Evolutionary conservation across 2,329 filamentous ascomycete species (phyloP).

Genomic region (Pseudocercospora vitis): DNA sequence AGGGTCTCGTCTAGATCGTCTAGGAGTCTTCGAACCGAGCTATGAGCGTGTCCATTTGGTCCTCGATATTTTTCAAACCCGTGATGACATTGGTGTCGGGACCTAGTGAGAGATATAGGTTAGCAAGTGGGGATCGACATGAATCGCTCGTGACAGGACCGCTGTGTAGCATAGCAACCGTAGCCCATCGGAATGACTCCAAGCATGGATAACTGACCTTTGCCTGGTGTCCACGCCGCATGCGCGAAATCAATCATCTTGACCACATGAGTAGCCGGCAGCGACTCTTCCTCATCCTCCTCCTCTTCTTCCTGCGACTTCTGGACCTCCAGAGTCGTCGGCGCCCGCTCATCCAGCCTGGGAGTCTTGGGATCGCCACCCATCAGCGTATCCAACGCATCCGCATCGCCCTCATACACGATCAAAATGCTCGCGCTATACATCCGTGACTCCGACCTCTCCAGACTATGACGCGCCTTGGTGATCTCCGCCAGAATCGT

Average conservation of each 20-base stretch:
- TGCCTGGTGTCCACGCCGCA: constrained; percentile 75
- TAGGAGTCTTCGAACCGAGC: constrained; percentile 26
- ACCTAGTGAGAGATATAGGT: no score
- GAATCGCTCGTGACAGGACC: no score
- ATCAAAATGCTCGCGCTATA: constrained; percentile 65
- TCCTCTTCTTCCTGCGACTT: constrained; percentile 50
- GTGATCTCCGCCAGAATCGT: constrained; percentile 40
- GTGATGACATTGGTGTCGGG: constrained; percentile 88
- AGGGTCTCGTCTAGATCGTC: background rate
- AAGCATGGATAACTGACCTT: no score
- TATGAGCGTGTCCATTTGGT: constrained; percentile 37
- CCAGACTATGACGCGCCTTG: constrained; percentile 55
- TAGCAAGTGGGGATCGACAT: no score
- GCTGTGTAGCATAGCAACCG: no score
- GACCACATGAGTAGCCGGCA: constrained; percentile 70
- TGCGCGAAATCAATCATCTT: constrained; percentile 98
- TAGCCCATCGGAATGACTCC: no score
- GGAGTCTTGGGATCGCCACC: constrained; percentile 41
- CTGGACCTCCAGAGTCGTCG: constrained; percentile 37
- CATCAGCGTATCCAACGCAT: constrained; percentile 53
- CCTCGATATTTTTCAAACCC: constrained; percentile 51
- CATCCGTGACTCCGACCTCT: constrained; percentile 65
- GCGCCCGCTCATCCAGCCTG: constrained; percentile 26
- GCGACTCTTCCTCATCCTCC: constrained; percentile 50
- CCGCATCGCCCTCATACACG: constrained; percentile 64